Evolutionary conservation across 257 asterid genomes (phyloP), one percentile per base, ranked within the genome.

Genomic region (Solanum piurae): DNA sequence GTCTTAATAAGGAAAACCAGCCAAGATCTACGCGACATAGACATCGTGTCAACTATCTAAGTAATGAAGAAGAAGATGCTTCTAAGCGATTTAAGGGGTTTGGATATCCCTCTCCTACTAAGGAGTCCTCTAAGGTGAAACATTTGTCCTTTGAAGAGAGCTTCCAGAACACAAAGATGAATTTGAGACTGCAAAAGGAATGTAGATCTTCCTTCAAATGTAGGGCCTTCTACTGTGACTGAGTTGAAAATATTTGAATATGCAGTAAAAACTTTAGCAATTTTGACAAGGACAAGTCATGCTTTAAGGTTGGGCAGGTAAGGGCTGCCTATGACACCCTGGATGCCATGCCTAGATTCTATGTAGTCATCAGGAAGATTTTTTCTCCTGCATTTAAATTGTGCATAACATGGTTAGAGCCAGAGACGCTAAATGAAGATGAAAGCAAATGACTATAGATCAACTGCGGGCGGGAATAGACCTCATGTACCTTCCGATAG

Each of bases 21-120:
- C 85, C 88, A 34, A 79, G 90, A 89, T 90, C 91, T 77, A 21
- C 89, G 58, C 90, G 89, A 60, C 76, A 88, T 23, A 92, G 76
- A 88, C 87, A 82, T 72, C 88, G 7, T 62, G 91, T 89, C 58
- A 86, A 88, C 89, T 90, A 91, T 83, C 31, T 55, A 42, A 73
- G 80, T 18, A 83, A 88, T 66, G 91, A 79, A 7, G 89, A 89
- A 75, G 84, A 85, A 76, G 73, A 88, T 23, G 75, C 58, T 23
- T 82, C 91, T 10, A 88, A 83, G 62, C 64, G 60, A 82, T 27
- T 88, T 23, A 91, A 85, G 77, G 29, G 29, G 31, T 21, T 31
- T n/a, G 87, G 77, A 42, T 58, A 79, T 68, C 25, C 20, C 66
- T 34, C 84, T 77, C 9, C 73, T 66, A 25, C 73, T 5, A 66